Base-by-base conservation (phyloP, 2,329 filamentous ascomycete genomes). In the Dichotomopilus funicola region DNA sequence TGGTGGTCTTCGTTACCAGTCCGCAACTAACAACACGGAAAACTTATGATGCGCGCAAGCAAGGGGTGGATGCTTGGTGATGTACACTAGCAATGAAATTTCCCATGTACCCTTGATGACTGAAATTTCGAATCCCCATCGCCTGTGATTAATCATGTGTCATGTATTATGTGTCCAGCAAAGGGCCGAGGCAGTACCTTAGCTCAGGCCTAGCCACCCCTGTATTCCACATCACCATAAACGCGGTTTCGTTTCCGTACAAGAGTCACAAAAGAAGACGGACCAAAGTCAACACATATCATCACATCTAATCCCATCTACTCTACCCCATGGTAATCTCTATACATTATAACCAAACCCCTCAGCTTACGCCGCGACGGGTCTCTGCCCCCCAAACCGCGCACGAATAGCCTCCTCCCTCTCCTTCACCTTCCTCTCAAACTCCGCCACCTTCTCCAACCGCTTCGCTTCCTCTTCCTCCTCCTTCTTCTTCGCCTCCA, bases 371-470 rank as follows among this genome's bases (percentile, higher is more conserved):
- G 7, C 34, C 27, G 13, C 44, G 37, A 10, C 19, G 3, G 2
- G 8, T 10, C 31, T 37, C n/a, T 42, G 33, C 34, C 34, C 40
- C 3, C 51, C 56, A 55, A 72, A 68, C 76, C 77, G 78, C 59
- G 73, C 72, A 65, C 75, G 69, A 60, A 82, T 66, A 66, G 75
- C 73, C 64, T 70, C 71, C 60, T 72, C 72, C 61, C 75, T 72
- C 69, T 78, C 79, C 63, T 76, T 74, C 27, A 85, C 67, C 69
- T 79, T 78, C 61, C 74, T 73, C 74, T 86, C 82, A 63, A 84
- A 79, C 67, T 79, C 81, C 43, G 73, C 79, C 48, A 82, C 77
- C 72, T 82, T 78, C 46, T 62, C 62, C 44, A 33, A 10, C 37
- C 46, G 70, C 69, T 76, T 77, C 65, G 70, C 70, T 68, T 83